Percentiles rank a stretch among this genome's conserved stretches.
Conservation (phyloP, 495 filamentous ascomycete genomes). For the Melanomma pulvis-pyrius region DNA sequence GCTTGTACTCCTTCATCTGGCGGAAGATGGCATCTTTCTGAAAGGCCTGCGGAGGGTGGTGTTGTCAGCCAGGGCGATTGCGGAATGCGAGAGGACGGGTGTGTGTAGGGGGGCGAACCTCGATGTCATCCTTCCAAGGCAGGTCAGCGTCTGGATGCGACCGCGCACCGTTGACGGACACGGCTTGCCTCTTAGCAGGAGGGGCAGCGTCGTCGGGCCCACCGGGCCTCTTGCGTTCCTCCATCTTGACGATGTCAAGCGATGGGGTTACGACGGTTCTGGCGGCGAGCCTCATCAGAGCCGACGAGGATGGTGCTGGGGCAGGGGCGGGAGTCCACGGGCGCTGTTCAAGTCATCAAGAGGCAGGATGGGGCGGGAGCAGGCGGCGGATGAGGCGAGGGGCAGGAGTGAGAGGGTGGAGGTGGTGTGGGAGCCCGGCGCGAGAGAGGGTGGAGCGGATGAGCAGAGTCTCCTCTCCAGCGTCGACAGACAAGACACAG, state of each 20-base stretch:
- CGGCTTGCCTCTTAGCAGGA: constrained; percentile 81
- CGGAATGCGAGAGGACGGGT: constrained; percentile 39
- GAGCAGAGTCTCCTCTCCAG: background rate
- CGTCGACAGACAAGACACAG: background rate
- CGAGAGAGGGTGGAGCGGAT: background rate
- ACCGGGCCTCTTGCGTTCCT: constrained; percentile 91
- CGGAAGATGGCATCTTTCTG: constrained; percentile 97
- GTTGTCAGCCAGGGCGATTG: constrained; percentile 12
- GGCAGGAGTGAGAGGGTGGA: constrained; percentile 1
- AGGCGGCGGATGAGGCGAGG: background rate
- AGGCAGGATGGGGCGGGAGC: background rate
- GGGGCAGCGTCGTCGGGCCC: constrained; percentile 78
- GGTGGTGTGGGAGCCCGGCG: background rate
- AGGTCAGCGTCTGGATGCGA: constrained; percentile 76
- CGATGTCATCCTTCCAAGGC: constrained; percentile 83
- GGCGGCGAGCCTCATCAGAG: constrained; percentile 68
- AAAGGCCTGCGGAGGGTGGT: constrained; percentile 68
- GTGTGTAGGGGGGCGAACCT: constrained; percentile 63
- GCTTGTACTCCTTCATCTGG: constrained; percentile 96
- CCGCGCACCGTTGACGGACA: constrained; percentile 72
- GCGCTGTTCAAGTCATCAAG: constrained; percentile 23
- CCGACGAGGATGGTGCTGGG: constrained; percentile 18
- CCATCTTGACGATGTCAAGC: constrained; percentile 83
- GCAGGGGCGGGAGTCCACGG: constrained; percentile 4
- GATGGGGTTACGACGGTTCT: constrained; percentile 69